Base-by-base conservation (phyloP, 2,329 filamentous ascomycete genomes). In the Knufia fluminis region DNA sequence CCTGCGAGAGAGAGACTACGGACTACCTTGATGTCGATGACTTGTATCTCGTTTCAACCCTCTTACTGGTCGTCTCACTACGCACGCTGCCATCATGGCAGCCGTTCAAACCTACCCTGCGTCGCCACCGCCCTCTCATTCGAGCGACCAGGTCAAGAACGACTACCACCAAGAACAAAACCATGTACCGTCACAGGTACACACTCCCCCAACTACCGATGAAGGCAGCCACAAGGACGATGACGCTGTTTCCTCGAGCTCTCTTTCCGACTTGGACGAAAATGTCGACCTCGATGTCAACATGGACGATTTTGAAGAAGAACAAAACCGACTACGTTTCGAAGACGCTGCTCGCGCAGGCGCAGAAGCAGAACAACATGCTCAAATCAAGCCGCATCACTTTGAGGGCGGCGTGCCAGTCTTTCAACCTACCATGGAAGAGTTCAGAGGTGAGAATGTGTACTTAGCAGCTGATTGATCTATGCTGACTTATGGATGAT, bases 341-440 rank as follows among this genome's bases (percentile, higher is more conserved):
- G 57, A 59, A 54, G 57, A 59, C 28, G 57, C 57, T 23, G 57
- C 57, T 19, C 56, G 57, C 45, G 57, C 57, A 19, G 57, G 57
- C 43, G 61, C 62, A 14, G 70, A 74, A 35, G 71, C 75, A 49
- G 77, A 79, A 41, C 83, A 88, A 59, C 82, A 86, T 59, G 85
- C 85, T 58, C 86, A 92, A 48, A 77, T 94, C 48, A 73, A 82
- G 41, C 91, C 91, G 1, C 87, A 90, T 63, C 83, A 95, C 66
- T 96, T 87, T 73, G 94, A 88, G 62, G 90, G 79, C 48, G 78
- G 75, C 50, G 79, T 98, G 31, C 91, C 92, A 7, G 85, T 98
- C 53, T 98, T 98, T 70, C 91, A 83, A 68, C 92, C 92, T 56
- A 91, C 85, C 52, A 94, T 96, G 87, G 78, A 85, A 54, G 89